Percentiles rank a stretch among this genome's conserved stretches.
Conservation (phyloP, 1,284 basidiomycete species). For the Naganishia sp. region DNA sequence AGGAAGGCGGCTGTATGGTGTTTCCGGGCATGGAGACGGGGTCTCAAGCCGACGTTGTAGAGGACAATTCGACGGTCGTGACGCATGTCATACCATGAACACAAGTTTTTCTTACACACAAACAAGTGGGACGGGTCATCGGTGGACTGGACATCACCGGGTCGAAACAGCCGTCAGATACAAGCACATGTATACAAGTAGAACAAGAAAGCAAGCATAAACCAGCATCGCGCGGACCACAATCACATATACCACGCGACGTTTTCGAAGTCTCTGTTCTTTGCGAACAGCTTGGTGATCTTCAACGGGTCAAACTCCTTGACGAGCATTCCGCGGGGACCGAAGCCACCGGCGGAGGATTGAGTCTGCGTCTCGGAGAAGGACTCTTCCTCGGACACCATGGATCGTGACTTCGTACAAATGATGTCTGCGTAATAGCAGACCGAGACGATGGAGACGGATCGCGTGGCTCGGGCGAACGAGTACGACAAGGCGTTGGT, state of each 20-base stretch:
- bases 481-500: slow-evolving; percentile 32
- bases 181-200: not conserved
- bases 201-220: not conserved
- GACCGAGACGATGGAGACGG: slow-evolving; percentile 32
- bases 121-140: not conserved
- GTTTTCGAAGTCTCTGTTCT: slow-evolving; percentile 24
- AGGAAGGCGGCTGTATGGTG: slow-evolving; percentile 31
- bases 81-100: not conserved
- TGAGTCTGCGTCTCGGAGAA: slow-evolving; percentile 29
- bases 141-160: not conserved
- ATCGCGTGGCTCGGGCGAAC: slow-evolving; percentile 32
- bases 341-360: slow-evolving; percentile 1
- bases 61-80: not conserved
- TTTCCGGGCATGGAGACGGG: slow-evolving; percentile 25
- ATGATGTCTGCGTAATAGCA: slow-evolving; percentile 33
- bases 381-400: slow-evolving; percentile 31
- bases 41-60: slow-evolving; percentile 9
- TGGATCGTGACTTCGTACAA: slow-evolving; percentile 29
- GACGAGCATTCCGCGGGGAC: not conserved
- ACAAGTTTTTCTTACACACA: not conserved
- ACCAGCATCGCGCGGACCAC: slow-evolving; percentile 15
- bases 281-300: slow-evolving; percentile 27
- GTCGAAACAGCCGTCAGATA: no score
- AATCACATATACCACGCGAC: slow-evolving; percentile 27
- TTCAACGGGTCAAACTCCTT: slow-evolving; percentile 29